Percentiles rank a stretch among this genome's conserved stretches.
These are phyloP conservation scores for Epichloe bromicola DNA, from an alignment of 2,329 filamentous ascomycete genomes.

Conservation along the genomic window DNA sequence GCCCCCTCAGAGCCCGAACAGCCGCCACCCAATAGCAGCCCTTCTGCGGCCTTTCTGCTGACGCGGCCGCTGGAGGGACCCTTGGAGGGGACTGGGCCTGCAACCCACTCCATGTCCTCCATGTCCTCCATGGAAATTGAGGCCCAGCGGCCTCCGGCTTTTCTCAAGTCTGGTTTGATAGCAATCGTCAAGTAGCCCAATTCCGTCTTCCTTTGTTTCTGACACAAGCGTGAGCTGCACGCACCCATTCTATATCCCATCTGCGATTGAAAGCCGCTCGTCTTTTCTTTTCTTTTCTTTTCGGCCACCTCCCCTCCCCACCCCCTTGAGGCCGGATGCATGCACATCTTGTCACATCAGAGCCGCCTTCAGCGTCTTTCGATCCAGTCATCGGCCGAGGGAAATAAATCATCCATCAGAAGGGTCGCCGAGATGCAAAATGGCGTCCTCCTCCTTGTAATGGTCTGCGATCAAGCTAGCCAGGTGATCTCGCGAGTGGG, in stretches of 20 bases:
- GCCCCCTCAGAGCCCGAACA: background rate
- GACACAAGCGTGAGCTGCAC: background rate
- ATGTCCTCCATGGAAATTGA: too few relatives aligned
- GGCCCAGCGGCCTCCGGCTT: background rate
- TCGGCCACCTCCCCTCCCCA: too few relatives aligned
- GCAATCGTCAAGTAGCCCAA: background rate
- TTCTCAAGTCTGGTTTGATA: background rate
- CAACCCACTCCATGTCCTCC: background rate
- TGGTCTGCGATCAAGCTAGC: conserved; percentile 63
- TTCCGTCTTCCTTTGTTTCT: background rate
- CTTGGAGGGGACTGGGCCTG: background rate
- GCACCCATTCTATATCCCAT: background rate
- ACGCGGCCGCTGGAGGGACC: conserved; percentile 7
- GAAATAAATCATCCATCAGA: conserved; percentile 13
- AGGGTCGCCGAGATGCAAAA: conserved; percentile 37
- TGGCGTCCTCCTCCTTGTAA: conserved; percentile 60
- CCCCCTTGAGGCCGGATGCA: background rate
- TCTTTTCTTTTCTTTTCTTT: background rate
- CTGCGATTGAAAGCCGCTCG: background rate
- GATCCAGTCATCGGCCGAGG: background rate
- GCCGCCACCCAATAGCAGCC: background rate
- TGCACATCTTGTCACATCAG: background rate
- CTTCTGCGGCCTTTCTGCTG: conserved; percentile 7
- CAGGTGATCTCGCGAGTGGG: conserved; percentile 58
- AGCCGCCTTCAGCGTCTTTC: background rate